Base-by-base conservation (phyloP, 805 yeast species). In the Ogataea pilisensis region DNA sequence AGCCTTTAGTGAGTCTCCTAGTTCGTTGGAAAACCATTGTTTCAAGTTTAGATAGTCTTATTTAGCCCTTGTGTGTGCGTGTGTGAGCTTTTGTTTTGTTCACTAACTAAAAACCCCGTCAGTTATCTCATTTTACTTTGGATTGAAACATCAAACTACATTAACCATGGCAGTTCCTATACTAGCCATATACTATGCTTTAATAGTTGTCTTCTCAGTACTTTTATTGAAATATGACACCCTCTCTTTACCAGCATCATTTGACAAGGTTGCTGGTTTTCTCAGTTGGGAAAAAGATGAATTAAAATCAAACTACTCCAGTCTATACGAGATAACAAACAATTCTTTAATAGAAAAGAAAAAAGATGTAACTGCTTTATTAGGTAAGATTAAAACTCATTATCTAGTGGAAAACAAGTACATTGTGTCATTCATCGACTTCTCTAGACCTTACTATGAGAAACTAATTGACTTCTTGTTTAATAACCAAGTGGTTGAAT, bases 201-300 rank as follows among this genome's bases (percentile, higher is more conserved):
- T 46, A 27, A 44, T 48, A 6, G 34, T 47, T 16, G 34, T 50
- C 34, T 36, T 50, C n/a, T 50, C 54, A 29, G 30, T 50, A 29
- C 16, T 48, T 12, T 26, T 46, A 16, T 20, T 46, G 17, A 44
- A 40, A 20, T 36, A 40, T 20, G 50, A 48, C 26, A 28, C 39
- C 16, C 26, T 50, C 26, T 24, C 39, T 17, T 38, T 50, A 17
- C 48, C 51, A 3, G 38, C 22, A 18, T 33, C 32, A 20, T 34
- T 43, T 19, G 32, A 18, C 17, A 16, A 33, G 19, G 33, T 42
- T 22, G 31, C 31, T 11, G 46, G 46, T 8, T 35, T 31, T 18
- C 16, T 43, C 14, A 24, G 19, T 3, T 13, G 31, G 5, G 46
- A 41, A 27, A 25, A 39, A 17, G 20, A 37, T 20, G 39, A 32